Conservation (phyloP, 345 rosid genomes). For the Mercurialis annua region DNA sequence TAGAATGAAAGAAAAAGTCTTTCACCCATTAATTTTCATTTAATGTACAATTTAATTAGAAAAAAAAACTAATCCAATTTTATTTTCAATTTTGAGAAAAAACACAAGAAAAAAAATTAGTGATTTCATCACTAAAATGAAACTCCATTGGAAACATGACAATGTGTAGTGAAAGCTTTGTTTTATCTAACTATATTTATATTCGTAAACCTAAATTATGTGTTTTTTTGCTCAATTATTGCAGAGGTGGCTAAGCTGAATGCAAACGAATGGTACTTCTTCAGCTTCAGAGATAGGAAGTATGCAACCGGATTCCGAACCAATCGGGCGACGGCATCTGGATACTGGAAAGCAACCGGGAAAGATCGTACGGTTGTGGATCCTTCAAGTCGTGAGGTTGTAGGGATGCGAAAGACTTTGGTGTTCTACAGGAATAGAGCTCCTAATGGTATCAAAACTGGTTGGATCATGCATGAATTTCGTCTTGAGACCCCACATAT, state of each 20-base stretch:
- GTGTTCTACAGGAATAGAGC: slow-evolving; percentile 90
- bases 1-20: slow-evolving; percentile 3
- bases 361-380: slow-evolving; percentile 86
- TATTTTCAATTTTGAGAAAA: too few relatives aligned
- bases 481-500: slow-evolving; percentile 85
- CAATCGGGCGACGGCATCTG: slow-evolving; percentile 74
- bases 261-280: slow-evolving; percentile 94
- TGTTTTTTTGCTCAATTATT: not conserved
- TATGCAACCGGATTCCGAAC: slow-evolving; percentile 92
- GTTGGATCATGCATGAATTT: slow-evolving; percentile 99
- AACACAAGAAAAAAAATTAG: not conserved
- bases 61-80: not conserved
- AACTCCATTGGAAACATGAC: slow-evolving; percentile 13
- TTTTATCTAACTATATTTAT: slow-evolving; percentile 4
- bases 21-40: not conserved
- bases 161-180: slow-evolving; percentile 21
- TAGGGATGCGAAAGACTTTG: slow-evolving; percentile 97
- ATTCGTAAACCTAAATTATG: not conserved
- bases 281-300: slow-evolving; percentile 89
- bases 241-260: slow-evolving; percentile 92
- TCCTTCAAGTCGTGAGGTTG: slow-evolving; percentile 51
- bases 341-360: slow-evolving; percentile 99
- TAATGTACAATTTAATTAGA: not conserved
- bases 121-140: not conserved
- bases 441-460: slow-evolving; percentile 89